These are phyloP conservation scores for Colletotrichum chlorophyti DNA, from an alignment of 2,329 filamentous ascomycete species.

Conservation along the genomic window DNA sequence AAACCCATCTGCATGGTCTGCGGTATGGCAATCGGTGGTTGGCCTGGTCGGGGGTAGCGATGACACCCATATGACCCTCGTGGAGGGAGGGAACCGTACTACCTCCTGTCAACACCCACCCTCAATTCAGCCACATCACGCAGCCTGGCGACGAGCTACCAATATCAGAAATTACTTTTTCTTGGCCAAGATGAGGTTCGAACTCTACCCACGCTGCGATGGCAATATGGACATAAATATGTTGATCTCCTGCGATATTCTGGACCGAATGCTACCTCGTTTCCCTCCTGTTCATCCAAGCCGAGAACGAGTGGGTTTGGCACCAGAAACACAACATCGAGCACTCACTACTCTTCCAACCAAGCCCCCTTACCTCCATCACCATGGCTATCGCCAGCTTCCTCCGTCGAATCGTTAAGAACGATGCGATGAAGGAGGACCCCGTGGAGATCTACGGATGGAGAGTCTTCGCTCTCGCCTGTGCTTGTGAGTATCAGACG, in stretches of 20 bases:
- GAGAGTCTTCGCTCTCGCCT: slow-evolving; percentile 70
- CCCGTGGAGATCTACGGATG: slow-evolving; percentile 74
- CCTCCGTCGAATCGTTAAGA: slow-evolving; percentile 66
- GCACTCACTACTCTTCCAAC: neutral
- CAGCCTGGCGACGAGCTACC: neutral
- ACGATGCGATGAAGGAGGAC: slow-evolving; percentile 74
- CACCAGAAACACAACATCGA: neutral
- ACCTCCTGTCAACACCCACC: neutral
- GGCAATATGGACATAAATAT: slow-evolving; percentile 1
- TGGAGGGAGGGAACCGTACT: neutral
- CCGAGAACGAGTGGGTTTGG: too few species aligned
- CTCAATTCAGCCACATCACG: neutral
- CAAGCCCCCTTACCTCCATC: neutral
- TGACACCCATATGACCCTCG: neutral
- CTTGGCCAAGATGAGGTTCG: neutral
- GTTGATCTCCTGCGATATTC: neutral
- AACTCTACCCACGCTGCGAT: neutral
- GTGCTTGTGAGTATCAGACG: slow-evolving; percentile 49
- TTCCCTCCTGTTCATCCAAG: neutral
- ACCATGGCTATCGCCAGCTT: slow-evolving; percentile 52
- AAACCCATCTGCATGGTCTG: neutral
- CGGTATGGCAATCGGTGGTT: neutral
- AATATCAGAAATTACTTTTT: too few species aligned
- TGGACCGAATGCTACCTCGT: neutral
- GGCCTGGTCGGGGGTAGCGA: neutral